Evolutionary conservation across 106 monocot species (phyloP).

Genomic region (Alisma plantagoaquatica): DNA sequence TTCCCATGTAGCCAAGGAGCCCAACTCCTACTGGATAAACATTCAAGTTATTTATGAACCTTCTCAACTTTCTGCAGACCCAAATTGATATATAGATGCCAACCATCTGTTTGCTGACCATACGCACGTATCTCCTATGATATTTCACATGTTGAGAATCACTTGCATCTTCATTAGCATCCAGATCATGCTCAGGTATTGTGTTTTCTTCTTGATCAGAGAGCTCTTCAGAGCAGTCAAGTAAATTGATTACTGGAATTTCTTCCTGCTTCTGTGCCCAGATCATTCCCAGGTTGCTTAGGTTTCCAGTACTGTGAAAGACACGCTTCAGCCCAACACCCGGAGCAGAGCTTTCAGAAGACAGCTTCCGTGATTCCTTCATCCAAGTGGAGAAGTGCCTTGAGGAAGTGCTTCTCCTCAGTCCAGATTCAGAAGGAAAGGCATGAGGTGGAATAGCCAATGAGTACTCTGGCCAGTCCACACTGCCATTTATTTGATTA

Average conservation of each 20-base stretch:
- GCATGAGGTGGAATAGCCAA: slow-evolving; percentile 20
- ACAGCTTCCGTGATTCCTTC: slow-evolving; percentile 10
- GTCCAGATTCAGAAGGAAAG: slow-evolving; percentile 10
- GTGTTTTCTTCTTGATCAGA: slow-evolving; percentile 17
- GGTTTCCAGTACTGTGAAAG: slow-evolving; percentile 43
- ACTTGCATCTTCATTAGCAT: slow-evolving; percentile 6
- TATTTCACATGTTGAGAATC: slow-evolving; percentile 5
- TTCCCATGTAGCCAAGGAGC: slow-evolving; percentile 82
- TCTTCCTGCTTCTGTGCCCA: slow-evolving; percentile 23
- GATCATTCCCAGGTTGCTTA: slow-evolving; percentile 52
- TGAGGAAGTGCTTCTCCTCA: slow-evolving; percentile 31
- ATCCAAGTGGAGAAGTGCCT: slow-evolving; percentile 16
- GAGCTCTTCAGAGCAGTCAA: neutral
- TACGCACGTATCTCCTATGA: slow-evolving; percentile 29
- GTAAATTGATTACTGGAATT: neutral
- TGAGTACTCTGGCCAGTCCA: slow-evolving; percentile 78
- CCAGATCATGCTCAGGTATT: neutral
- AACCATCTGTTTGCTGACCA: slow-evolving; percentile 82
- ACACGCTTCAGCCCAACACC: slow-evolving; percentile 34
- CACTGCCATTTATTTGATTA: neutral
- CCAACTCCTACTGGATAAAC: slow-evolving; percentile 62
- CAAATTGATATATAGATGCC: slow-evolving; percentile 72
- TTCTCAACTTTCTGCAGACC: slow-evolving; percentile 41
- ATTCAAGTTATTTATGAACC: slow-evolving; percentile 55
- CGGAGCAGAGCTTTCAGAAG: neutral